A percentile compares a stretch with the other conserved stretches of the same genome.
phyloP scores from a whole-genome alignment of 768 basidiomycete genomes.

The Tubosaeta brunneosetosa region DNA sequence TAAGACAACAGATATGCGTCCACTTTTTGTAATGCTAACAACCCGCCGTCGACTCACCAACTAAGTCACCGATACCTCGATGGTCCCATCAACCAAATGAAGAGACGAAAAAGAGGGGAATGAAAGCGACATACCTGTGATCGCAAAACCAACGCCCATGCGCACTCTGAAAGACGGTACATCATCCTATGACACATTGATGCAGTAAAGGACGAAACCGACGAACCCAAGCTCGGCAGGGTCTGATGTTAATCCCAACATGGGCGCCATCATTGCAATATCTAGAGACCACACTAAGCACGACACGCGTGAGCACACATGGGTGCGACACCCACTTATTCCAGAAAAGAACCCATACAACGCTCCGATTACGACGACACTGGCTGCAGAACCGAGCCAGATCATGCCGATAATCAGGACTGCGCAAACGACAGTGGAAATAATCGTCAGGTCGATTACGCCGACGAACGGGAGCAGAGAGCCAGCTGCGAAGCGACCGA shows the following conservation, averaged over 20 bases:
- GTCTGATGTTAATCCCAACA: constrained; percentile 37
- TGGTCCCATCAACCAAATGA: neutral
- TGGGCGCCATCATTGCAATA: constrained; percentile 35
- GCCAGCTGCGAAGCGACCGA: no score
- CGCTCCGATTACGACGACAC: constrained; percentile 36
- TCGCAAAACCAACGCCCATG: constrained; percentile 46
- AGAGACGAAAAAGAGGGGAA: neutral
- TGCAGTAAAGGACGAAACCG: neutral
- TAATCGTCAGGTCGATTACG: constrained; percentile 38
- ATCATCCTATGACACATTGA: neutral
- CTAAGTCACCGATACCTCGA: constrained; percentile 7
- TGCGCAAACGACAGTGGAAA: constrained; percentile 29
- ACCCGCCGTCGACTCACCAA: neutral
- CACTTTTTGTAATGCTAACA: no score
- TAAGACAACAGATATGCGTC: neutral
- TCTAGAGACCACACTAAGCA: constrained; percentile 15
- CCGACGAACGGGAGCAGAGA: constrained; percentile 38
- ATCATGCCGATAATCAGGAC: constrained; percentile 17
- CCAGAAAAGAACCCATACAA: constrained; percentile 47
- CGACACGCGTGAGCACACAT: no score
- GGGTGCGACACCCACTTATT: constrained; percentile 22
- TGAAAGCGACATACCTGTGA: constrained; percentile 30
- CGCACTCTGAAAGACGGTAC: constrained; percentile 19
- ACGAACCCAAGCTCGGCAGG: constrained; percentile 44
- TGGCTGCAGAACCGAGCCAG: constrained; percentile 29